A percentile compares a stretch with the other conserved stretches of the same genome.
phyloP scores from a whole-genome alignment of 2,329 filamentous ascomycete species.

The Colletotrichum spinosum region DNA sequence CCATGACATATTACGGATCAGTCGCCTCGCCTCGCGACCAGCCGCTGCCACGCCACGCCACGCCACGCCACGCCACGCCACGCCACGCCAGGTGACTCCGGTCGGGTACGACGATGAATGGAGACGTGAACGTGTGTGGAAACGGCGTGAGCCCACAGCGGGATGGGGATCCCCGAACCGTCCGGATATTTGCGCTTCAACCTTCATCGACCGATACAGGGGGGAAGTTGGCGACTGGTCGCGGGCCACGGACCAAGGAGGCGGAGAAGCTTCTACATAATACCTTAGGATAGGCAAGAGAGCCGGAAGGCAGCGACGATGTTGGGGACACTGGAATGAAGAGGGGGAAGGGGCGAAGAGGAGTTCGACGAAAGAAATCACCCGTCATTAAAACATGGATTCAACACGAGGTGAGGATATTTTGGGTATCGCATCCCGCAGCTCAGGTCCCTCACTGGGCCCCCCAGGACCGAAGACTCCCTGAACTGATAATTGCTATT shows the following conservation, averaged over 20 bases:
- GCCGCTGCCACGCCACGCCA: slow-evolving; percentile 4
- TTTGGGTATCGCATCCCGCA: not conserved
- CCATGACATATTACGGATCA: too few relatives aligned
- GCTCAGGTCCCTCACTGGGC: too few relatives aligned
- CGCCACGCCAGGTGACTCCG: not conserved
- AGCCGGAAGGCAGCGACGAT: too few relatives aligned
- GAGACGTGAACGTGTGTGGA: not conserved
- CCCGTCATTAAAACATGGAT: not conserved
- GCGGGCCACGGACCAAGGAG: too few relatives aligned
- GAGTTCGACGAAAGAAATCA: not conserved
- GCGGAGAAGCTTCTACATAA: too few relatives aligned
- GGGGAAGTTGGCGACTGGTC: too few relatives aligned
- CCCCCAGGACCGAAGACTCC: too few relatives aligned
- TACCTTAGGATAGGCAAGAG: too few relatives aligned
- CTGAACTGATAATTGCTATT: not conserved
- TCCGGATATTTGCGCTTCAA: too few relatives aligned
- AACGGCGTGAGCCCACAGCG: not conserved
- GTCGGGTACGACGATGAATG: slow-evolving; percentile 13
- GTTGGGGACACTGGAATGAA: too few relatives aligned
- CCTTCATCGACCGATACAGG: too few relatives aligned
- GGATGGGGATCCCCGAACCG: slow-evolving; percentile 3
- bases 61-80: not conserved
- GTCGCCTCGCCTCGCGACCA: slow-evolving; percentile 5
- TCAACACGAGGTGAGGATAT: not conserved
- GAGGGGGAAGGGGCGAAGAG: too few relatives aligned